Conservation (phyloP, 352 stramenopile genomes). For the Phytophthora kernoviae region DNA sequence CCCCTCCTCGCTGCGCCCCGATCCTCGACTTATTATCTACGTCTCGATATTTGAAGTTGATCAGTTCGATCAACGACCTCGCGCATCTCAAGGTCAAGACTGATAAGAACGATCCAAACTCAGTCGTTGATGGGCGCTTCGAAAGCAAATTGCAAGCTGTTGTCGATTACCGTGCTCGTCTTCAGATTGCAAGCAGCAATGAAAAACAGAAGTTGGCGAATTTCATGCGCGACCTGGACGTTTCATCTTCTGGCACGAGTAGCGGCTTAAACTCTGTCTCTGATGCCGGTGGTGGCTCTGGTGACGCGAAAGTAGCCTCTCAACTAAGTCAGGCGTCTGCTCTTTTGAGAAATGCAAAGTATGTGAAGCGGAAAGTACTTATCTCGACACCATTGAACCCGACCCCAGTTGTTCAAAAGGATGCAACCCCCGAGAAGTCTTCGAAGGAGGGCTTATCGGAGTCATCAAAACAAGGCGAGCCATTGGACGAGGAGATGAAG, state of each 20-base stretch:
- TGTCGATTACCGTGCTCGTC: slow-evolving; percentile 71
- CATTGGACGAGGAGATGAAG: slow-evolving; percentile 28
- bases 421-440: slow-evolving; percentile 5
- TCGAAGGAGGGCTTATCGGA: slow-evolving; percentile 1
- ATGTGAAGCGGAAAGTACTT: slow-evolving; percentile 58
- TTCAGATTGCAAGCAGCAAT: slow-evolving; percentile 72
- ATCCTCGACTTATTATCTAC: slow-evolving; percentile 77
- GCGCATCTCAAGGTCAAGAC: slow-evolving; percentile 60
- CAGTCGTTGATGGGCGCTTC: slow-evolving; percentile 42
- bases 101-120: slow-evolving; percentile 21
- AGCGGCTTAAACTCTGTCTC: slow-evolving; percentile 1
- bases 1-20: slow-evolving; percentile 52
- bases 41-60: slow-evolving; percentile 72
- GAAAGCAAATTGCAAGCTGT: slow-evolving; percentile 68
- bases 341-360: slow-evolving; percentile 40
- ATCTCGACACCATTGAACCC: slow-evolving; percentile 19
- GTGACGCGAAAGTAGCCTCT: slow-evolving; percentile 6
- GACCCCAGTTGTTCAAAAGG: neutral
- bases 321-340: slow-evolving; percentile 6
- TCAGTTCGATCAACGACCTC: slow-evolving; percentile 76
- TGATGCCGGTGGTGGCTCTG: neutral
- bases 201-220: slow-evolving; percentile 70
- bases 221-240: slow-evolving; percentile 46
- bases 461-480: neutral
- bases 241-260: neutral